phyloP scores from a whole-genome alignment of 2,329 filamentous ascomycete genomes.

The Rutstroemia sp. region DNA sequence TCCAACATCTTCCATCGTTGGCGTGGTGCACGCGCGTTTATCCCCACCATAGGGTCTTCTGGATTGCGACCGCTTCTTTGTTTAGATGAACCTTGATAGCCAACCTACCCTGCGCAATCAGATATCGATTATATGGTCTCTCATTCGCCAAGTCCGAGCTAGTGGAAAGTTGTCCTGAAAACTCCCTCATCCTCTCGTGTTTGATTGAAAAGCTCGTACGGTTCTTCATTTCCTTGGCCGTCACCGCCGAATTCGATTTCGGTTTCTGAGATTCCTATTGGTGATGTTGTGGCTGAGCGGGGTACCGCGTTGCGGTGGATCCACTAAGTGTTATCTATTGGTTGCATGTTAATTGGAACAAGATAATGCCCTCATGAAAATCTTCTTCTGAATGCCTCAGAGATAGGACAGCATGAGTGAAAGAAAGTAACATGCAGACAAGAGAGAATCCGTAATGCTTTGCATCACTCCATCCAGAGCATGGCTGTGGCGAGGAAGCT shows the following conservation, averaged over 20 bases:
- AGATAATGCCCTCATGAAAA: neutral
- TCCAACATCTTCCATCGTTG: neutral
- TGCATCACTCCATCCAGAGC: neutral
- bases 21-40: slow-evolving; percentile 3
- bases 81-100: neutral
- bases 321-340: slow-evolving; percentile 7
- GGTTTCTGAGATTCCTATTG: neutral
- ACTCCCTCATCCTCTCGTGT: neutral
- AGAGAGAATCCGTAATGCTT: neutral
- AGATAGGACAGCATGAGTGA: neutral
- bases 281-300: neutral
- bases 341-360: neutral
- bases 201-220: neutral
- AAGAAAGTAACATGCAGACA: neutral
- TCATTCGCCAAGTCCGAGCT: neutral
- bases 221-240: neutral
- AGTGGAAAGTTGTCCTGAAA: neutral
- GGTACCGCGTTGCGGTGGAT: slow-evolving; percentile 1
- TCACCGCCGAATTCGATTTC: slow-evolving; percentile 1
- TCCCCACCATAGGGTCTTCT: neutral
- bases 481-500: neutral
- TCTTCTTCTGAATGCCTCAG: neutral
- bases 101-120: too few species aligned
- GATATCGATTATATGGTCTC: neutral
- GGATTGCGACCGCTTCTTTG: neutral